Evolutionary conservation across 768 basidiomycete species (phyloP).

Genomic region (Kwoniella shandongensis): DNA sequence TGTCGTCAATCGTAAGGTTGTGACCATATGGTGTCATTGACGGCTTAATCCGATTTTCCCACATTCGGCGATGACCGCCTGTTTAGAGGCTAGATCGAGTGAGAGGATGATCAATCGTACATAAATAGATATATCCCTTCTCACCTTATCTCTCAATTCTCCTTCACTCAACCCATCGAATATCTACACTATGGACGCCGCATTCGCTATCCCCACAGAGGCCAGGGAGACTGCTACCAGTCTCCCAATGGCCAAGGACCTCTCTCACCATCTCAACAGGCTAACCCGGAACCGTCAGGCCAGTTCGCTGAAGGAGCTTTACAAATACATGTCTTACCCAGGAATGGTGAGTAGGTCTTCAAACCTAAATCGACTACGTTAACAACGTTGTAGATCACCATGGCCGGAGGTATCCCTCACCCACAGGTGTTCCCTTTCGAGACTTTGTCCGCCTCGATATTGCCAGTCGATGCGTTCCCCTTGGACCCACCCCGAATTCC

Average conservation of each 20-base stretch:
- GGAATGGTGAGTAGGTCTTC: conserved; percentile 53
- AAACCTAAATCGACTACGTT: conserved; percentile 54
- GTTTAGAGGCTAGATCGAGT: neutral
- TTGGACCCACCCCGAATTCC: conserved; percentile 51
- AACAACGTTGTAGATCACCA: conserved; percentile 52
- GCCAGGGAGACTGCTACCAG: conserved; percentile 2
- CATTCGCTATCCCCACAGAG: conserved; percentile 32
- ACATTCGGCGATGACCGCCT: conserved; percentile 2
- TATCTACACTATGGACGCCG: conserved; percentile 38
- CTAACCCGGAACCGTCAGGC: conserved; percentile 58
- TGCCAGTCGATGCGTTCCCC: conserved; percentile 60
- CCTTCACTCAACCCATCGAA: neutral
- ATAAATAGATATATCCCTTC: neutral
- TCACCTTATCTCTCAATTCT: neutral
- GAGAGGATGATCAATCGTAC: conserved; percentile 1
- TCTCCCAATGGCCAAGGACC: conserved; percentile 59
- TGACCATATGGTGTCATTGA: neutral
- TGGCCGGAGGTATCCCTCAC: conserved; percentile 73
- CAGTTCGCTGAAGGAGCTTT: conserved; percentile 68
- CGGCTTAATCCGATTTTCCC: conserved; percentile 5
- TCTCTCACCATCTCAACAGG: conserved; percentile 70
- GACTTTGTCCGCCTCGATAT: conserved; percentile 61
- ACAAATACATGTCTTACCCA: conserved; percentile 62
- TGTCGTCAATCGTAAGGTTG: too few species aligned
- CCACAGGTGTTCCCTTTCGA: conserved; percentile 67